A percentile compares a stretch with the other conserved stretches of the same genome.
Evolutionary conservation across 202 grass and related monocot genomes (phyloP).

Genomic region (Bolboschoenoplectus hybrid): DNA sequence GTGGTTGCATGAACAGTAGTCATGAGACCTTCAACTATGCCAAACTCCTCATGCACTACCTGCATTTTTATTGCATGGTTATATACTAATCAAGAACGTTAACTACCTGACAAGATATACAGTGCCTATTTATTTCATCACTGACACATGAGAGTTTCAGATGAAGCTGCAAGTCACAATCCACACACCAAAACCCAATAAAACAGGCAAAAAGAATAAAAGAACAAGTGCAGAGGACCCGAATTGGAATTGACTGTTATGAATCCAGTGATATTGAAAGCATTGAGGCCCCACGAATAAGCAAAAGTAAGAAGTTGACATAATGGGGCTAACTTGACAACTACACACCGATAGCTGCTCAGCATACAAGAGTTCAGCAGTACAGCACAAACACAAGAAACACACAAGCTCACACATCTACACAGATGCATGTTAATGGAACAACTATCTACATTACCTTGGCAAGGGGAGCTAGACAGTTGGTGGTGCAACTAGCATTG

Average conservation of each 20-base stretch:
- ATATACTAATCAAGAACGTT: not conserved
- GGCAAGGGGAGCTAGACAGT: conserved; percentile 98
- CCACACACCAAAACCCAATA: not conserved
- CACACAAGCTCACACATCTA: not conserved
- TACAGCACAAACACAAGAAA: not conserved
- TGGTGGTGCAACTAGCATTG: conserved; percentile 96
- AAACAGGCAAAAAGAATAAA: not conserved
- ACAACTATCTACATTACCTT: conserved; percentile 50
- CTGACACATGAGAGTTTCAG: not conserved
- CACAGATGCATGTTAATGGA: not conserved
- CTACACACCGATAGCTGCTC: not conserved
- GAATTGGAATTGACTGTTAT: not conserved
- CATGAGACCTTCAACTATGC: conserved; percentile 95
- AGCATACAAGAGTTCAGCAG: not conserved
- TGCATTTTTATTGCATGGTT: conserved; percentile 36
- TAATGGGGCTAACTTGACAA: not conserved
- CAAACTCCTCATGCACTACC: conserved; percentile 99
- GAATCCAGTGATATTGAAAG: not conserved
- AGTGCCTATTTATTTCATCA: not conserved
- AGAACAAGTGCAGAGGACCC: not conserved
- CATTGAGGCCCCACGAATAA: not conserved
- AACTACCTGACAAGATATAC: not conserved
- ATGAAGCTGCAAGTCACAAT: not conserved
- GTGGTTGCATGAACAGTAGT: conserved; percentile 98
- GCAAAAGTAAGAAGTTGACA: conserved; percentile 5